Evolutionary conservation across 2,329 filamentous ascomycete species (phyloP).

Genomic region (Purpureocillium lavendulum): DNA sequence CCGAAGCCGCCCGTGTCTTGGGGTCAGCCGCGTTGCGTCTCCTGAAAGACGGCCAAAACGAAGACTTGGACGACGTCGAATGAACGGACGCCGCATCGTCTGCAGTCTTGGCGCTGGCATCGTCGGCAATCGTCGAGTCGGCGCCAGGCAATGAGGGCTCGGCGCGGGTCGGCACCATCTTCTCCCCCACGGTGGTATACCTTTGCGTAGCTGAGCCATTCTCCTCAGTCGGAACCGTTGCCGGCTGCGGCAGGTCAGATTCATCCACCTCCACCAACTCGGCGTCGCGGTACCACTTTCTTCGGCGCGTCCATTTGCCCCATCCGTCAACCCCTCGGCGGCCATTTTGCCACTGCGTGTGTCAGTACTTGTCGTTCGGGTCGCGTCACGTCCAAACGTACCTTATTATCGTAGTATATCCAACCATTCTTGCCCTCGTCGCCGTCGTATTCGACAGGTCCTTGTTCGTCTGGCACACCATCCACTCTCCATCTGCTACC

Average conservation of each 20-base stretch:
- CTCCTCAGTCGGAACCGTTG: conserved; percentile 15
- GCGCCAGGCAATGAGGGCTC: conserved; percentile 11
- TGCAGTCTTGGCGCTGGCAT: conserved; percentile 20
- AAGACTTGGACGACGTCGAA: conserved; percentile 39
- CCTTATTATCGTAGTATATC: conserved; percentile 98
- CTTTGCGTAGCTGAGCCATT: conserved; percentile 13
- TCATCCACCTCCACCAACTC: conserved; percentile 73
- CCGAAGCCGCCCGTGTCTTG: conserved; percentile 15
- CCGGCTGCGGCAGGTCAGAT: conserved; percentile 22
- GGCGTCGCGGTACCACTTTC: conserved; percentile 95
- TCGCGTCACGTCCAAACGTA: conserved; percentile 24
- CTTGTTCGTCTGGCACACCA: conserved; percentile 48
- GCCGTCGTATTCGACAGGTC: conserved; percentile 40
- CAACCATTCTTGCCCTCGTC: conserved; percentile 66
- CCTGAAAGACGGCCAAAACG: conserved; percentile 32
- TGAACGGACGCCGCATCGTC: conserved; percentile 37
- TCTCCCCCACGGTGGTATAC: conserved; percentile 28
- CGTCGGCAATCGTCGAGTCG: conserved; percentile 17
- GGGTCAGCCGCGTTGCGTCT: conserved; percentile 27
- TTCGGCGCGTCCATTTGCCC: conserved; percentile 84
- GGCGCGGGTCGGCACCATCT: conserved; percentile 22
- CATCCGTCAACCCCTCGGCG: conserved; percentile 80
- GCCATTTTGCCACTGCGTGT: conserved; percentile 73
- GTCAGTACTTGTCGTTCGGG: conserved; percentile 4
- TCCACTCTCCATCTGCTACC: conserved; percentile 83